Conservation (phyloP, 306 rosid genomes). For the Fragaria ananassa region DNA sequence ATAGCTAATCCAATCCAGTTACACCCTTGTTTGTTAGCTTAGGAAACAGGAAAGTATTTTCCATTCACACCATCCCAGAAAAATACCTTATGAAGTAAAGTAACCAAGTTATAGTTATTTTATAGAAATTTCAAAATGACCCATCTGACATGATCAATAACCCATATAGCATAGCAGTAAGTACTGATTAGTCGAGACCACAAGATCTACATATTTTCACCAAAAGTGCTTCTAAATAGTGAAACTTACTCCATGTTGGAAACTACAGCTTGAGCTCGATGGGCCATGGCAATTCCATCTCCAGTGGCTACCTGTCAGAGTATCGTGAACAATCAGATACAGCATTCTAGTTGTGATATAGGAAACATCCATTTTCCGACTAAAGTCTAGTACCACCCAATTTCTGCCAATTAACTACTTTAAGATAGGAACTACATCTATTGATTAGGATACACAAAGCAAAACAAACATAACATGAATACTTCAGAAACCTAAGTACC, state of each 20-base stretch:
- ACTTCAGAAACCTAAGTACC: constrained; percentile 36
- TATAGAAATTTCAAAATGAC: neutral
- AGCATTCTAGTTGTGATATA: neutral
- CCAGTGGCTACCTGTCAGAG: constrained; percentile 81
- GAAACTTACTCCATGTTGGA: constrained; percentile 94
- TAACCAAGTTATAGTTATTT: neutral
- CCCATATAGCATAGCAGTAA: neutral
- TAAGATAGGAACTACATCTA: neutral
- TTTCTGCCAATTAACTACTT: neutral
- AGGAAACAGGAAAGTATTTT: neutral
- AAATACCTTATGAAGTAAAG: neutral
- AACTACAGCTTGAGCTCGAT: constrained; percentile 91
- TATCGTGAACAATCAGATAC: constrained; percentile 19
- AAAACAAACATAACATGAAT: neutral
- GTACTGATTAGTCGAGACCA: constrained; percentile 1
- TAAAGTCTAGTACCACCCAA: neutral
- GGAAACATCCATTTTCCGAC: neutral
- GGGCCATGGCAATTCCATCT: constrained; percentile 96
- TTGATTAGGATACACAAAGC: neutral
- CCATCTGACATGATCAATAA: neutral
- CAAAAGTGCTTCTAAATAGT: neutral
- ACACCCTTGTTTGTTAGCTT: neutral
- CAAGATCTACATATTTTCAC: constrained; percentile 12
- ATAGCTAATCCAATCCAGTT: constrained; percentile 1
- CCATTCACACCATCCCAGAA: neutral